Percentiles rank a stretch among this genome's conserved stretches.
Conservation (phyloP, 352 stramenopile genomes). For the Globisporangium solare region DNA sequence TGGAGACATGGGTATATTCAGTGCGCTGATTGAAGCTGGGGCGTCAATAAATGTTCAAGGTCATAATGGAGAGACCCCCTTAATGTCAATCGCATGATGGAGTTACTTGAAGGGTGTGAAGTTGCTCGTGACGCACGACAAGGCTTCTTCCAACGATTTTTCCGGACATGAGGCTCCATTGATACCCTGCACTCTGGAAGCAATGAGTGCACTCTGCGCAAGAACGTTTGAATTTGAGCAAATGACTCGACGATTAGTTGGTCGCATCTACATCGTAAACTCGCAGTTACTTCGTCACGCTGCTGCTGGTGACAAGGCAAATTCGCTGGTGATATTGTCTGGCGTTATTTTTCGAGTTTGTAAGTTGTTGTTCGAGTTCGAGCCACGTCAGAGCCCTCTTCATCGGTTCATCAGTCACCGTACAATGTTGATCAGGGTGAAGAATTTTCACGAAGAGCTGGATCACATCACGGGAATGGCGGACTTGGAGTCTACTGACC, state of each 20-base stretch:
- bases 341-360: slow-evolving; percentile 1
- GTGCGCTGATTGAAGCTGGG: neutral
- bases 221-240: neutral
- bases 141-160: no score
- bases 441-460: neutral
- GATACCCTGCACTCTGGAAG: neutral
- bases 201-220: neutral
- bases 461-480: neutral
- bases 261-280: neutral
- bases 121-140: neutral
- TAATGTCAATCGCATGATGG: neutral
- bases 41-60: slow-evolving; percentile 1
- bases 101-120: neutral
- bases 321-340: neutral
- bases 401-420: neutral
- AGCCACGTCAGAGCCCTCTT: neutral
- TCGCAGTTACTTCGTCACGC: neutral
- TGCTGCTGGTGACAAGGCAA: neutral
- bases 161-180: neutral
- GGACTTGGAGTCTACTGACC: neutral
- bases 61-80: neutral
- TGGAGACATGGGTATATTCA: neutral
- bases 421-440: neutral
- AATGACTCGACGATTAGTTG: neutral
- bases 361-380: neutral